Base-by-base conservation (phyloP, 2,329 filamentous ascomycete species). In the Fusarium newnesense region DNA sequence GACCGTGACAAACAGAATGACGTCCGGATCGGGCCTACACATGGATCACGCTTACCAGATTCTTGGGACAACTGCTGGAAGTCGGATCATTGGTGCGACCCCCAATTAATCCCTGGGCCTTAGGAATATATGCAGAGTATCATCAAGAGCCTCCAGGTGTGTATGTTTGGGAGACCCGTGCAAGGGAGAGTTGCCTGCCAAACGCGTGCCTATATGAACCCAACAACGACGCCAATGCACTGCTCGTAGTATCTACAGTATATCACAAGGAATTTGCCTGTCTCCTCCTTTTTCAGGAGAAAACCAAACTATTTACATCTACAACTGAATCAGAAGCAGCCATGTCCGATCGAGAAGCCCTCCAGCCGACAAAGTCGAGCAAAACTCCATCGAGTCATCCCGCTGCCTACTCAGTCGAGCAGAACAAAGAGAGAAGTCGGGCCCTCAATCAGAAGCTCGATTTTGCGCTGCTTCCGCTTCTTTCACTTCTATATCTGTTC, bases 401-500 rank as follows among this genome's bases (percentile, higher is more conserved):
- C n/a, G n/a, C 63, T 43, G n/a, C 53, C 30, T 36, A 40, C 18
- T 50, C 70, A 19, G 28, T 46, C 43, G 50, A 67, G n/a, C 43
- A 75, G 15, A 53, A 30, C 12, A 44, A 40, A 43, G 63, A 60
- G 32, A 62, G 60, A 49, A 75, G 69, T 28, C 67, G 60, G 36
- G 64, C 72, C 16, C 49, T 83, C 58, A 83, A 83, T 66, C 76
- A 80, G 28, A 83, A 82, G 68, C 70, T 82, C 34, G 83, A 84
- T 57, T 36, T 81, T 26, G 76, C 79, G 24, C 76, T 84, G 7
- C 74, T 84, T 13, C 83, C 82, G 9, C 75, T 84, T 10, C 72
- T 84, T 5, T 84, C 82, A 18, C 74, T 83, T 15, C 76, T 84
- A 21, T 84, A 84, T 49, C 76, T 84, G 7, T 82, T 83, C 68